Percentiles rank a stretch among this genome's conserved stretches.
phyloP scores from a whole-genome alignment of 352 stramenopile genomes.

The Pythium phragmitis region DNA sequence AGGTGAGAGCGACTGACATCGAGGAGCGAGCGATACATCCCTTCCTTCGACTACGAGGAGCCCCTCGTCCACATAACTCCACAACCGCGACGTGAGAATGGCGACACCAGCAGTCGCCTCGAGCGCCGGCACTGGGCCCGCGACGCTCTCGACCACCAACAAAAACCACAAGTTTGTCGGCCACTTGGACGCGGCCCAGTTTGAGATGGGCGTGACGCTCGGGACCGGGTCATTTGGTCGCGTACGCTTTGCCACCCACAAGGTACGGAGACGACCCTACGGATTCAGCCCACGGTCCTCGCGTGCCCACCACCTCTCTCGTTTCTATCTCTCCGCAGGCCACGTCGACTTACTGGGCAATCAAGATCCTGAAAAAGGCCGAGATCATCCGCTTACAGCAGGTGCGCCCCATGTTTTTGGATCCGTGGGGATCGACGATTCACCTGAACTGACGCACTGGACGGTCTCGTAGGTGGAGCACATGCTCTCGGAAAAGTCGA shows the following conservation, averaged over 20 bases:
- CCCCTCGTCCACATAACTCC: neutral
- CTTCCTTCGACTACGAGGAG: slow-evolving; percentile 2
- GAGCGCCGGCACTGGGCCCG: slow-evolving; percentile 22
- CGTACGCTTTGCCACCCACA: slow-evolving; percentile 96
- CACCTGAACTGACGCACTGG: neutral
- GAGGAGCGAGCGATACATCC: neutral
- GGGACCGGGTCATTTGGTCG: slow-evolving; percentile 96
- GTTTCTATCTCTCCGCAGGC: slow-evolving; percentile 36
- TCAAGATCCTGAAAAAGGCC: slow-evolving; percentile 98
- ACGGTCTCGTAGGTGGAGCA: slow-evolving; percentile 88
- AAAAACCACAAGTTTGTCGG: slow-evolving; percentile 38
- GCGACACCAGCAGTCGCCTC: slow-evolving; percentile 16
- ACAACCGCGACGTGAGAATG: slow-evolving; percentile 10
- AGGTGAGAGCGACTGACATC: slow-evolving; percentile 1
- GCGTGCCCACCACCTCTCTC: neutral
- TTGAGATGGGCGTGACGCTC: slow-evolving; percentile 95
- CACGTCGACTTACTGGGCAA: slow-evolving; percentile 92
- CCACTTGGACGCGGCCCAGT: slow-evolving; percentile 82
- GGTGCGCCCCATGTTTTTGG: slow-evolving; percentile 29
- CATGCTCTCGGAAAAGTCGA: slow-evolving; percentile 96
- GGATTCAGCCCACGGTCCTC: neutral
- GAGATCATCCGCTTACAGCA: slow-evolving; percentile 96
- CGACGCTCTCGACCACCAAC: slow-evolving; percentile 30
- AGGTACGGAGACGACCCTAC: slow-evolving; percentile 36
- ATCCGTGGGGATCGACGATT: no score